Evolutionary conservation across 163 green algal genomes (phyloP).

Genomic region (Scenedesmus sp.): DNA sequence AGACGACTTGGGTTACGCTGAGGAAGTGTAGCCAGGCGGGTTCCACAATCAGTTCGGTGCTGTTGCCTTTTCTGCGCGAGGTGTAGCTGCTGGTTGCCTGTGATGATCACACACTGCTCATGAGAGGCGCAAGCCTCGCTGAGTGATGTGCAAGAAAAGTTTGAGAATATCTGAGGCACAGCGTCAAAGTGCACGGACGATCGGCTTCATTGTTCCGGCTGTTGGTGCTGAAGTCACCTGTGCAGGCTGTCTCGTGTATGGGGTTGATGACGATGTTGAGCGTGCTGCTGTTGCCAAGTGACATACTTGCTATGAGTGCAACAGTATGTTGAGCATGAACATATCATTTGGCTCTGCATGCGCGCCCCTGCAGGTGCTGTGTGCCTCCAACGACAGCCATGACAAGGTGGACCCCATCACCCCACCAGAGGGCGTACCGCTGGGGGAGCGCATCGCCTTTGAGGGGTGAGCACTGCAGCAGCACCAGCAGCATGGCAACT

Average conservation of each 20-base stretch:
- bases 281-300: background rate
- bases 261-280: background rate
- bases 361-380: constrained; percentile 82
- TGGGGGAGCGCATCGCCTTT: constrained; percentile 87
- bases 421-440: constrained; percentile 81
- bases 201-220: background rate
- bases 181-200: background rate
- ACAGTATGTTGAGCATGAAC: too few species aligned
- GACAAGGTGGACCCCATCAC: constrained; percentile 85
- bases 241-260: too few species aligned
- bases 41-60: too few species aligned
- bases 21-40: too few species aligned
- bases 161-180: constrained; percentile 72
- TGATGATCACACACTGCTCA: constrained; percentile 37
- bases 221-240: too few species aligned
- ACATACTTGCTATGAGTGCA: too few species aligned
- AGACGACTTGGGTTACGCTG: too few species aligned
- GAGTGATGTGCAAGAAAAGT: constrained; percentile 55
- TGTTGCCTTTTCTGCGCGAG: too few species aligned
- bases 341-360: too few species aligned
- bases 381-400: constrained; percentile 86
- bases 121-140: background rate
- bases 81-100: background rate
- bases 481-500: background rate
- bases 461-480: constrained; percentile 74